Conservation (phyloP, 2,329 filamentous ascomycete genomes). For the Pseudogymnoascus sp. region DNA sequence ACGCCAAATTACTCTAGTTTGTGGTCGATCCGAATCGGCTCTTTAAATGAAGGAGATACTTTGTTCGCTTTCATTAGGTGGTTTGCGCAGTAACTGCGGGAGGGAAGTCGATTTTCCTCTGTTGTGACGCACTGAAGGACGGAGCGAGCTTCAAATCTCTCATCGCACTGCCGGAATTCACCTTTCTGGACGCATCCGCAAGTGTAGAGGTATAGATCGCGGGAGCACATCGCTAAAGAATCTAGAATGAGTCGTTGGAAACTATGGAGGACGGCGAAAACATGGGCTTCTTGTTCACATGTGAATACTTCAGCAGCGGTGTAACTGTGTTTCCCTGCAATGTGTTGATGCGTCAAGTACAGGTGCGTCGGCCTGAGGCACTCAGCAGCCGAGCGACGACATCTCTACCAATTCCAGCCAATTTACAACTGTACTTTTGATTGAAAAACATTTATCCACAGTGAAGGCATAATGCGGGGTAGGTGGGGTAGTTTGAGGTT, state of each 20-base stretch:
- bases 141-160: background rate
- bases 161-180: background rate
- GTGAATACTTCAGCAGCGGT: background rate
- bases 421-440: too few species aligned
- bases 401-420: too few species aligned
- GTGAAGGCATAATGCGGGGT: too few species aligned
- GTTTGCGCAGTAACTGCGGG: background rate
- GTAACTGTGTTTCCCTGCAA: background rate
- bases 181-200: background rate
- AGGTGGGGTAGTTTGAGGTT: too few species aligned
- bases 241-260: background rate
- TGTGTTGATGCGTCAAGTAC: background rate
- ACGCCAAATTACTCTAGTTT: background rate
- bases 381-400: background rate
- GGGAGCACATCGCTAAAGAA: background rate
- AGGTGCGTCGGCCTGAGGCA: background rate
- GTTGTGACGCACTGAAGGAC: background rate
- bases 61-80: background rate
- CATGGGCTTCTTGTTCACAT: background rate
- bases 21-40: background rate
- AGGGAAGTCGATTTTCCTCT: background rate
- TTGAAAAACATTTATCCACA: too few species aligned
- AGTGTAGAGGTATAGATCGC: background rate
- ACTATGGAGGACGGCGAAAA: background rate
- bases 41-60: background rate